Conservation (phyloP, 1,139 yeast species). For the Hyphopichia pseudoburtonii region DNA sequence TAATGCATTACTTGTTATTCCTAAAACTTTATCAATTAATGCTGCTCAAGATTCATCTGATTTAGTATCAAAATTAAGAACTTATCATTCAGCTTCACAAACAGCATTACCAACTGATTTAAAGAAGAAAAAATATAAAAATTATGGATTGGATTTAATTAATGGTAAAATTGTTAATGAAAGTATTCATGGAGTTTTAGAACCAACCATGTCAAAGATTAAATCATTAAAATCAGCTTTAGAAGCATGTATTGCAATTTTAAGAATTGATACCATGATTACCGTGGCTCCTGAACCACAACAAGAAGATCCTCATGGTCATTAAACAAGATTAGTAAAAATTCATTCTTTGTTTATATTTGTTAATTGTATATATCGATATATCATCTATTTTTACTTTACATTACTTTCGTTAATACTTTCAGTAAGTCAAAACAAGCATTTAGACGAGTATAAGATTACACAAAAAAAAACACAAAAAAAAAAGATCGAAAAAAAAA, state of each 20-base stretch:
- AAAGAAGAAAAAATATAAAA: conserved; percentile 81
- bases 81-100: conserved; percentile 96
- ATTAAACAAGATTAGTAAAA: conserved; percentile 23
- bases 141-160: conserved; percentile 89
- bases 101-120: conserved; percentile 75
- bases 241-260: conserved; percentile 96
- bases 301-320: conserved; percentile 83
- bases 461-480: too few species aligned
- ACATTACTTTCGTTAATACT: too few species aligned
- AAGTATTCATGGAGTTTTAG: conserved; percentile 81
- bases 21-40: conserved; percentile 94
- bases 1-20: conserved; percentile 81
- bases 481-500: too few species aligned
- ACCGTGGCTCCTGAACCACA: conserved; percentile 96
- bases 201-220: conserved; percentile 91
- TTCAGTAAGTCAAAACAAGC: too few species aligned
- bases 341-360: neutral
- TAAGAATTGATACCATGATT: conserved; percentile 98
- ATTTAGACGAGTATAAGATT: too few species aligned
- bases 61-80: conserved; percentile 88
- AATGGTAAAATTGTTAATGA: conserved; percentile 92
- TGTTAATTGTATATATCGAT: neutral
- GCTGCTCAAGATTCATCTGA: conserved; percentile 98
- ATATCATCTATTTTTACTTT: too few species aligned
- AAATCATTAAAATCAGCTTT: conserved; percentile 92